phyloP scores from a whole-genome alignment of 176 grass and related monocot genomes.

The Oryza officinalis region DNA sequence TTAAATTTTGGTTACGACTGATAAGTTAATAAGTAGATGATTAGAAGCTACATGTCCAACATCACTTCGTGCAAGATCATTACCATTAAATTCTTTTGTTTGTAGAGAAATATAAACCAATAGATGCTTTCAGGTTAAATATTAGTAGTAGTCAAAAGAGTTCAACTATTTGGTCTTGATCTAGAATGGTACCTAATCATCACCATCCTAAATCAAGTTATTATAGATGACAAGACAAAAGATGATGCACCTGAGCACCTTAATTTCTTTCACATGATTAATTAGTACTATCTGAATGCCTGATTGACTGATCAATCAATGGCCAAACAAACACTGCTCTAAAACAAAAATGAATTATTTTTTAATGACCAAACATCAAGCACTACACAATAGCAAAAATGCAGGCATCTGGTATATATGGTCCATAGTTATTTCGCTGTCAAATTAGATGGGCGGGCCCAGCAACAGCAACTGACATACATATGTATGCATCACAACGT shows the following conservation, averaged over 20 bases:
- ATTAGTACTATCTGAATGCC: not conserved
- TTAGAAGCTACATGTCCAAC: too few relatives aligned
- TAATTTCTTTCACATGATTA: not conserved
- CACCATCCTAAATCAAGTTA: not conserved
- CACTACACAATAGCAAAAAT: not conserved
- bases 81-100: too few relatives aligned
- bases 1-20: too few relatives aligned
- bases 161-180: not conserved
- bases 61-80: too few relatives aligned
- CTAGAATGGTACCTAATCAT: not conserved
- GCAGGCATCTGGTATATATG: not conserved
- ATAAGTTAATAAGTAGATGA: too few relatives aligned
- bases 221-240: not conserved
- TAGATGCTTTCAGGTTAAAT: too few relatives aligned
- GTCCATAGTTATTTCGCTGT: not conserved
- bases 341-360: not conserved
- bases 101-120: too few relatives aligned
- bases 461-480: not conserved
- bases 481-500: not conserved
- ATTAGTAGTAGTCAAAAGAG: too few relatives aligned
- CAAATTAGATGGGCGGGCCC: not conserved
- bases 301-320: not conserved
- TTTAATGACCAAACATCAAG: constrained; percentile 21
- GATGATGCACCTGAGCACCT: not conserved
- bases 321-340: not conserved